Evolutionary conservation across 1,284 basidiomycete genomes (phyloP).

Genomic region (Ceratobasidium sp.): DNA sequence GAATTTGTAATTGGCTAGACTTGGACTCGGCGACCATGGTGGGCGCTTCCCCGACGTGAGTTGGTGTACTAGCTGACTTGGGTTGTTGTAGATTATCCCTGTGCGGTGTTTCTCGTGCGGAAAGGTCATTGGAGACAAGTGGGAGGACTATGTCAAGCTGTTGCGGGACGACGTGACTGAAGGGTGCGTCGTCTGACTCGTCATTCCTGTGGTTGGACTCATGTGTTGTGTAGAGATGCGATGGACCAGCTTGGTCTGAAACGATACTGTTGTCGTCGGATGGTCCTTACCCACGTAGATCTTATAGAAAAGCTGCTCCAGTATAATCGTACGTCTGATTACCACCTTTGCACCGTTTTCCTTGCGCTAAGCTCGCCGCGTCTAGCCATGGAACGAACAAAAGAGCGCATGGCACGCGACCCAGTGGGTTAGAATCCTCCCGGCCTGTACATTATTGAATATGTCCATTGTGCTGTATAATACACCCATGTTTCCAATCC

Average conservation of each 20-base stretch:
- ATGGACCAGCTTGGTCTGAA: constrained; percentile 91
- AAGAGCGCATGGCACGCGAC: constrained; percentile 44
- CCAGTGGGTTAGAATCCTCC: constrained; percentile 7
- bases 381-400: constrained; percentile 44
- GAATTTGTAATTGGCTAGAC: constrained; percentile 27
- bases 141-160: constrained; percentile 85
- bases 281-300: constrained; percentile 98
- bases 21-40: constrained; percentile 44
- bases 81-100: constrained; percentile 74
- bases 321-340: constrained; percentile 84
- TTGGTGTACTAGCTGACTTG: background rate
- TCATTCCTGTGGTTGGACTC: background rate
- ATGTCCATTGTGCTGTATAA: constrained; percentile 38
- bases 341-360: background rate
- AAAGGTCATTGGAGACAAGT: constrained; percentile 93
- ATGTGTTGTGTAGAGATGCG: constrained; percentile 73
- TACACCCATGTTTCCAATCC: constrained; percentile 19
- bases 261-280: constrained; percentile 95
- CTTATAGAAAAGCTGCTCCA: constrained; percentile 95
- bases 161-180: constrained; percentile 82
- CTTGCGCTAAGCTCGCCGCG: background rate
- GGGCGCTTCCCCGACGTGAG: background rate
- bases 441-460: constrained; percentile 28
- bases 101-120: constrained; percentile 92
- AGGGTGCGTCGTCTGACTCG: constrained; percentile 68